These are phyloP conservation scores for Austroboletus rostrupii DNA, from an alignment of 1,284 basidiomycete genomes.

Conservation along the genomic window DNA sequence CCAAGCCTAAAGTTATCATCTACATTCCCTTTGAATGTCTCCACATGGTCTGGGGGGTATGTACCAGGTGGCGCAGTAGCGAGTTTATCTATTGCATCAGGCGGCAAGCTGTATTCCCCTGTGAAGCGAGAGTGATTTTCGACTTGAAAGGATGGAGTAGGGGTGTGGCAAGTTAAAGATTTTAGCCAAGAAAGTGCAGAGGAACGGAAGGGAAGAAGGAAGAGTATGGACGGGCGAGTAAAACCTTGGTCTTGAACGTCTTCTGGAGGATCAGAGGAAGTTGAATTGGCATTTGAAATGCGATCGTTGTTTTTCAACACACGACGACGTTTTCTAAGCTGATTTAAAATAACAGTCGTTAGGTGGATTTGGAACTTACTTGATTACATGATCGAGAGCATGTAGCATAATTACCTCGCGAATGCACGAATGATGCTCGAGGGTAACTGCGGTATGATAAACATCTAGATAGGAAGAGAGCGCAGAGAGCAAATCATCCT, in stretches of 20 bases:
- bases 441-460: conserved; percentile 60
- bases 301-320: conserved; percentile 95
- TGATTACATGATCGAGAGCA: conserved; percentile 80
- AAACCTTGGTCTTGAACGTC: conserved; percentile 96
- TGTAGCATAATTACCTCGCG: conserved; percentile 74
- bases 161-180: conserved; percentile 66
- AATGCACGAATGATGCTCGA: conserved; percentile 49
- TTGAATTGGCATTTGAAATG: conserved; percentile 66
- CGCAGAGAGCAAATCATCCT: conserved; percentile 61
- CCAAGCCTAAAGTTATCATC: conserved; percentile 95
- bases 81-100: conserved; percentile 81
- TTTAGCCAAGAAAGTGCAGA: conserved; percentile 78
- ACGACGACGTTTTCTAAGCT: conserved; percentile 77
- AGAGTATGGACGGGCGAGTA: conserved; percentile 90
- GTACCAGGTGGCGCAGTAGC: conserved; percentile 65
- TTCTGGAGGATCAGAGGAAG: conserved; percentile 50
- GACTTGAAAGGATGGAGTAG: conserved; percentile 69
- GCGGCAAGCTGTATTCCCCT: conserved; percentile 80
- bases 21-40: conserved; percentile 94
- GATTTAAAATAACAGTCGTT: conserved; percentile 10
- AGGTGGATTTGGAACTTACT: conserved; percentile 44
- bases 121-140: conserved; percentile 85
- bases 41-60: conserved; percentile 88
- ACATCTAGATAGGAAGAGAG: conserved; percentile 73
- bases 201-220: conserved; percentile 91